A percentile compares a stretch with the other conserved stretches of the same genome.
These are phyloP conservation scores for Tuber borchii DNA, from an alignment of 495 filamentous ascomycete genomes.

Conservation along the genomic window DNA sequence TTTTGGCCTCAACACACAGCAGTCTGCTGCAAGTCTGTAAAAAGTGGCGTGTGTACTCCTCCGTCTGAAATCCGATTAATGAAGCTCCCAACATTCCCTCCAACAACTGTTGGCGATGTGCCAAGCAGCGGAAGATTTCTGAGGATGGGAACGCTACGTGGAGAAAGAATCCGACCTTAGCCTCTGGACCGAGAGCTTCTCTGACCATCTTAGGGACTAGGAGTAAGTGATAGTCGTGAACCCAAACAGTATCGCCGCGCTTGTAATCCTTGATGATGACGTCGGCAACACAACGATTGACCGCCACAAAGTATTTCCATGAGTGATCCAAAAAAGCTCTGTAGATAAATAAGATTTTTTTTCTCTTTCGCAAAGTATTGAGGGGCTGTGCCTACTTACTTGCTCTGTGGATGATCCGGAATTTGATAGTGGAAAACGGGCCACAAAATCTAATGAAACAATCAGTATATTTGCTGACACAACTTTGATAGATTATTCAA, in stretches of 20 bases:
- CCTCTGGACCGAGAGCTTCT: conserved; percentile 72
- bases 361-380: neutral
- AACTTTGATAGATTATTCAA: conserved; percentile 13
- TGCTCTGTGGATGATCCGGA: conserved; percentile 93
- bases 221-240: conserved; percentile 89
- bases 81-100: conserved; percentile 89
- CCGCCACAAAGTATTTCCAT: conserved; percentile 83
- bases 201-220: conserved; percentile 89
- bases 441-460: conserved; percentile 61
- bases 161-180: conserved; percentile 89
- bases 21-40: conserved; percentile 87
- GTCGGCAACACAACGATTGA: conserved; percentile 87
- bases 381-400: conserved; percentile 44
- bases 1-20: conserved; percentile 76
- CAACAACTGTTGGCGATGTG: conserved; percentile 72
- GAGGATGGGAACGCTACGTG: conserved; percentile 93
- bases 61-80: conserved; percentile 82
- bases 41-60: conserved; percentile 88
- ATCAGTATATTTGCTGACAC: neutral
- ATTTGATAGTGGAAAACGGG: conserved; percentile 95
- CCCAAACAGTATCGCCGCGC: conserved; percentile 81
- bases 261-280: conserved; percentile 86
- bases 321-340: conserved; percentile 86
- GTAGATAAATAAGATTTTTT: neutral
- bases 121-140: conserved; percentile 85